Base-by-base conservation (phyloP, 2,329 filamentous ascomycete genomes). In the Xylaria multiplex region DNA sequence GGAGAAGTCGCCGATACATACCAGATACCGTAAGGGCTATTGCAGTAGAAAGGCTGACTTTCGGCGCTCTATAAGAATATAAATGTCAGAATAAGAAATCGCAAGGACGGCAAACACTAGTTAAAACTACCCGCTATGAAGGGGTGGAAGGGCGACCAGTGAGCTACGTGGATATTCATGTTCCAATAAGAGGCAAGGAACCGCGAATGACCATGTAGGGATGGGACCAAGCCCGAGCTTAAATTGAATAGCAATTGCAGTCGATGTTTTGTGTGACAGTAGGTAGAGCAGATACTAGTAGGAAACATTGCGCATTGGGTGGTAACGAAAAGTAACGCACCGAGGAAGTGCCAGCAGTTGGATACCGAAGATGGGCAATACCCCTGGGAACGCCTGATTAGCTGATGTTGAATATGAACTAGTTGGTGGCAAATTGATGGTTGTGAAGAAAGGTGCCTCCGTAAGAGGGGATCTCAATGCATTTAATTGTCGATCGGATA, bases 41-140 rank as follows among this genome's bases (percentile, higher is more conserved):
- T 93, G 72, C 92, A 90, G 75, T 93, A 93, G 78, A 93, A 93
- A 0, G 91, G 91, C 77, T 93, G 90, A 89, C 90, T 79, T 92
- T 91, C n/a, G 89, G 87, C 75, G 45, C 62, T 69, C 64, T 69
- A 49, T 1, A 45, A 9, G 22, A 52, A 40, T 37, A 11, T 16
- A 3, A 4, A 27, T 60, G 32, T 65, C 13, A 67, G 58, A 54
- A 48, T 19, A 22, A 19, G 6, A 50, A 37, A 13, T n/a, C 9
- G n/a, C 22, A 43, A 14, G 9, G 14, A 8, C 8, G 1, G 32
- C 6, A 32, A n/a, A 56, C 4, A 13, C 11, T 19, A n/a, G 35
- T n/a, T 14, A 13, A 32, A 48, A 27, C 14, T 16, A 13, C 27
- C 14, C 9, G 32, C 22, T 11, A 54, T 19, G 9, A 30, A 14